Evolutionary conservation across 495 filamentous ascomycete genomes (phyloP).

Genomic region (Neurospora terricola): DNA sequence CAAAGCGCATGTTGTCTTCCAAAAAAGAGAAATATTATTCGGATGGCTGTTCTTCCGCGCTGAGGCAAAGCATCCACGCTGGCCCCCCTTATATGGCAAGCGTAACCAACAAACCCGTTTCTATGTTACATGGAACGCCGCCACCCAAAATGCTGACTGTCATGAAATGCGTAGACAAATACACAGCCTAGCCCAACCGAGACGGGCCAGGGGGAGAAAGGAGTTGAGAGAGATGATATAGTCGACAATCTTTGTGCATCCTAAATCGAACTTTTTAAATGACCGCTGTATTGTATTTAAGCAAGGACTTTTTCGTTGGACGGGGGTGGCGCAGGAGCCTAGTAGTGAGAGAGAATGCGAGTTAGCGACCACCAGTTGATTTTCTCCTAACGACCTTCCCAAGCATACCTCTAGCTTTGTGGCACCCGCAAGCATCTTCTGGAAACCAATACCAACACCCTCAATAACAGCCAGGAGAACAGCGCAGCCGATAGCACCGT

Average conservation of each 20-base stretch:
- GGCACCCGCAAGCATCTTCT: conserved; percentile 89
- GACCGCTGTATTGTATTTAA: conserved; percentile 12
- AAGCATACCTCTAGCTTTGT: conserved; percentile 67
- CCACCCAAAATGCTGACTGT: conserved; percentile 25
- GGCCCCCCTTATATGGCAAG: conserved; percentile 6
- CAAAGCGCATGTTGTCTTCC: not conserved
- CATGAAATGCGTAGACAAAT: conserved; percentile 25
- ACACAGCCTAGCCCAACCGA: conserved; percentile 17
- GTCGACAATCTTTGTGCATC: conserved; percentile 9
- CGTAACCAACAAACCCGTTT: conserved; percentile 18
- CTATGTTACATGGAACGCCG: conserved; percentile 34
- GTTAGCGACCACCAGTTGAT: not conserved
- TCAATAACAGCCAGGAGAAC: conserved; percentile 92
- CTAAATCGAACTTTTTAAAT: not conserved
- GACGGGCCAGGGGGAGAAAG: conserved; percentile 14
- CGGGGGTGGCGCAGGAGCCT: conserved; percentile 32
- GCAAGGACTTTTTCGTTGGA: conserved; percentile 26
- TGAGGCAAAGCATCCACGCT: conserved; percentile 7
- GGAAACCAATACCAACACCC: conserved; percentile 93
- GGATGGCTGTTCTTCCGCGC: conserved; percentile 11
- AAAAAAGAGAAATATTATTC: conserved; percentile 20
- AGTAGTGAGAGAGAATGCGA: not conserved
- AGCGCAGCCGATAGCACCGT: conserved; percentile 91
- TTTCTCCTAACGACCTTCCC: not conserved
- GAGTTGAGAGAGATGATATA: conserved; percentile 27